These are phyloP conservation scores for Patellifolia procumbens DNA, from an alignment of 179 eudicot genomes.

Conservation along the genomic window DNA sequence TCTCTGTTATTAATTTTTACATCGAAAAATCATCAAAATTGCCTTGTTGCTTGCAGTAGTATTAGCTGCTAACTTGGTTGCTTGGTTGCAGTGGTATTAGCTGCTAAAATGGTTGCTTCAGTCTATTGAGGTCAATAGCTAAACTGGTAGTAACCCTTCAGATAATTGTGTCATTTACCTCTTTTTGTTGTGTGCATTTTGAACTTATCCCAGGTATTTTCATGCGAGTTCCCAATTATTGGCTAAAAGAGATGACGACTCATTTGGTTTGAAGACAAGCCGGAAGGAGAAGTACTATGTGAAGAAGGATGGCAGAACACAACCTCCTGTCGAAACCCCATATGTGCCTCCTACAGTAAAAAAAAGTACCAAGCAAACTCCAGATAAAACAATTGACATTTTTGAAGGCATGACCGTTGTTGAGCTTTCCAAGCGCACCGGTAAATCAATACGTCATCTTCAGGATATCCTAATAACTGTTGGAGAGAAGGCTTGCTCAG, in stretches of 20 bases:
- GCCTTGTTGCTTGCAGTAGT: neutral
- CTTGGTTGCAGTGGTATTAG: conserved; percentile 1
- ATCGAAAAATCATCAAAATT: neutral
- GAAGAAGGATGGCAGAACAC: conserved; percentile 47
- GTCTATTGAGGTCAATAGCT: conserved; percentile 4
- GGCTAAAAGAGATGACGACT: conserved; percentile 43
- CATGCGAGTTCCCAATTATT: conserved; percentile 59
- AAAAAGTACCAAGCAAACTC: conserved; percentile 42
- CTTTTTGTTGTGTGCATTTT: neutral
- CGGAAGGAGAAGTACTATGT: conserved; percentile 54
- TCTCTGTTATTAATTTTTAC: neutral
- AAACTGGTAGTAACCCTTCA: neutral
- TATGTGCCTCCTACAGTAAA: conserved; percentile 67
- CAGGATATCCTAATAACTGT: conserved; percentile 74
- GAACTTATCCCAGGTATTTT: conserved; percentile 44
- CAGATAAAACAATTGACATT: conserved; percentile 72
- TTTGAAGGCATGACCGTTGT: conserved; percentile 89
- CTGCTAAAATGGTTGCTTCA: too few relatives aligned
- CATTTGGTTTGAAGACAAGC: conserved; percentile 48
- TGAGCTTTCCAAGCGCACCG: conserved; percentile 86
- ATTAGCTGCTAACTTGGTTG: neutral
- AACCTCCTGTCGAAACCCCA: conserved; percentile 80
- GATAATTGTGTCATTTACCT: neutral
- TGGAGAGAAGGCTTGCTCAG: conserved; percentile 80
- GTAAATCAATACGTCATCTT: conserved; percentile 47